phyloP scores from a whole-genome alignment of 257 asterid genomes.

The Cruciata laevipes region DNA sequence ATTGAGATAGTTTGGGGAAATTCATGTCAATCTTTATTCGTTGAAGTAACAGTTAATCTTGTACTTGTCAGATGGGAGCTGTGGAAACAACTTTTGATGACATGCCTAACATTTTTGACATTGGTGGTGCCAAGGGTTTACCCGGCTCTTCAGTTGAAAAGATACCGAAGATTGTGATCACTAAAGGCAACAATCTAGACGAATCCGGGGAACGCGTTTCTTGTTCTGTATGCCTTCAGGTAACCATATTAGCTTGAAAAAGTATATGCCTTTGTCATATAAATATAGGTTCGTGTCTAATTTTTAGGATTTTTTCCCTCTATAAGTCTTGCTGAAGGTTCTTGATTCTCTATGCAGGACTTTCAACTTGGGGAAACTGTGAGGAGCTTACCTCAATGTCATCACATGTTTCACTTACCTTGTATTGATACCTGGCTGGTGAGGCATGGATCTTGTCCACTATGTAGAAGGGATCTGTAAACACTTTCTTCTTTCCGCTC shows the following conservation, averaged over 20 bases:
- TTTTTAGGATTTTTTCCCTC: not conserved
- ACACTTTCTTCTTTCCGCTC: slow-evolving; percentile 12
- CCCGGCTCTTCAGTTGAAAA: slow-evolving; percentile 74
- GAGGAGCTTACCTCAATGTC: slow-evolving; percentile 80
- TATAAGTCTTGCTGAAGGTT: not conserved
- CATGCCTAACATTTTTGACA: slow-evolving; percentile 73
- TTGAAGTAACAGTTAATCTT: slow-evolving; percentile 9
- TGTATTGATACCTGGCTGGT: slow-evolving; percentile 95
- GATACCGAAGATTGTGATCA: slow-evolving; percentile 69
- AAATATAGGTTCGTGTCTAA: not conserved
- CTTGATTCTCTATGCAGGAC: slow-evolving; percentile 37
- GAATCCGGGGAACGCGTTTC: slow-evolving; percentile 74
- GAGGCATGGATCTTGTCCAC: slow-evolving; percentile 94
- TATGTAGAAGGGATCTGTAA: slow-evolving; percentile 95
- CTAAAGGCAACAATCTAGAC: slow-evolving; percentile 49
- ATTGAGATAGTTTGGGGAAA: not conserved
- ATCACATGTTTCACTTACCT: slow-evolving; percentile 88
- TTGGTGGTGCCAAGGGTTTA: slow-evolving; percentile 86
- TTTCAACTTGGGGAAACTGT: slow-evolving; percentile 83
- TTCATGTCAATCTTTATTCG: not conserved
- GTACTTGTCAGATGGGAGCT: slow-evolving; percentile 71
- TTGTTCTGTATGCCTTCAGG: slow-evolving; percentile 99
- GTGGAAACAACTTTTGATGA: slow-evolving; percentile 76
- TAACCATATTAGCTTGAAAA: slow-evolving; percentile 9
- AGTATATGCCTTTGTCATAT: not conserved